Conservation (phyloP, 176 grass and related monocot species). For the Thinopyrum elongatum region DNA sequence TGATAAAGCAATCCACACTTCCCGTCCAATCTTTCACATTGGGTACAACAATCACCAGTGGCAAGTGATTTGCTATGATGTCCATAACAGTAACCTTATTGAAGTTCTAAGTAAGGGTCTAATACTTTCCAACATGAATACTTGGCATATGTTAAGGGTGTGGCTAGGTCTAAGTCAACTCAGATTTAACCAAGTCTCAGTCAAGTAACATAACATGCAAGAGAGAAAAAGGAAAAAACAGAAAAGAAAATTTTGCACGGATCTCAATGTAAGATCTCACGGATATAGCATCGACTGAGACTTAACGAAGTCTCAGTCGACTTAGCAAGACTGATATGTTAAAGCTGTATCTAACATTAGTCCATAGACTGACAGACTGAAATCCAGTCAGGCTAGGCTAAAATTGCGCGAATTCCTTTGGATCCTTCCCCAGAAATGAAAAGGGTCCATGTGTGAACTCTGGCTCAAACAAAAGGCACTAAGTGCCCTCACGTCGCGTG, state of each 20-base stretch:
- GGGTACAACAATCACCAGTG: neutral
- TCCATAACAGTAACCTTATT: neutral
- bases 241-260: no score
- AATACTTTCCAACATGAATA: neutral
- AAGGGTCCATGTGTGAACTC: neutral
- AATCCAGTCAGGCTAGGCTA: neutral
- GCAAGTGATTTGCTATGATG: neutral
- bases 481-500: neutral
- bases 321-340: no score
- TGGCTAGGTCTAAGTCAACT: no score
- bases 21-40: neutral
- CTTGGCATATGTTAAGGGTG: neutral
- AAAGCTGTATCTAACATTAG: neutral
- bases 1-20: neutral
- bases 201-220: no score
- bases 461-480: constrained; percentile 5
- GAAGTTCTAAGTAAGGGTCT: neutral
- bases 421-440: neutral
- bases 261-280: no score
- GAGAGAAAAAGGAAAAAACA: no score
- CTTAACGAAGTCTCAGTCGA: no score
- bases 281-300: no score
- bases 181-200: no score
- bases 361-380: neutral
- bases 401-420: neutral